Evolutionary conservation across 306 rosid species (phyloP), one percentile per base, ranked within the genome.

Genomic region (Lathyrus tuberosus): DNA sequence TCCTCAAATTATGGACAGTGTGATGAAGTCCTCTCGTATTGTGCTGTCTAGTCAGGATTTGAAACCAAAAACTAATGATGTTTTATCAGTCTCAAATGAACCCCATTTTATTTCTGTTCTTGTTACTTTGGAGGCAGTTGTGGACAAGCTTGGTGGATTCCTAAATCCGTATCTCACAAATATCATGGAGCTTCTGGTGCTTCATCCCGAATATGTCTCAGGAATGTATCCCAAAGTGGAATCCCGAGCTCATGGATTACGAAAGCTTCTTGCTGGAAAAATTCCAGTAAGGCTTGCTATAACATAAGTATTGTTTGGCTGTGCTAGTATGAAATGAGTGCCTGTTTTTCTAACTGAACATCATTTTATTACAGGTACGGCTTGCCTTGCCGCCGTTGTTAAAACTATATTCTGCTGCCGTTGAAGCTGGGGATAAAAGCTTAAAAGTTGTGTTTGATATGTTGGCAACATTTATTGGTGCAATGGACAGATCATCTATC

Each of bases 71-170:
- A 62, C 62, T 57, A 59, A 17, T 43, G 69, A 67, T 67, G 69
- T 69, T 66, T 67, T 60, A 41, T 65, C 80, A 47, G 74, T 79
- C 65, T 76, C 81, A 16, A 77, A 68, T 57, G 97, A 82, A 53
- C 82, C 88, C 53, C 74, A 81, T 65, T 31, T 81, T 54, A 68
- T 84, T 40, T 86, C 88, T 64, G 67, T 88, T 78, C 89, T 89
- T 37, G 3, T 83, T 61, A 81, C 84, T 62, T 78, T 93, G 78
- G 98, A 90, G 84, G 91, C 93, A 8, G 81, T 90, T 72, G 82
- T 90, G 43, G 89, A 82, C 71, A 90, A 84, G 84, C 97, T 93
- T 48, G 97, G 97, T 71, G 88, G 90, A 71, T 90, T 93, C 80
- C 53, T 93, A 52, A 93, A 83, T 51, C 97, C 94, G 4, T 87